Conservation (phyloP, 306 rosid genomes). For the Citrullus mucosospermus region DNA sequence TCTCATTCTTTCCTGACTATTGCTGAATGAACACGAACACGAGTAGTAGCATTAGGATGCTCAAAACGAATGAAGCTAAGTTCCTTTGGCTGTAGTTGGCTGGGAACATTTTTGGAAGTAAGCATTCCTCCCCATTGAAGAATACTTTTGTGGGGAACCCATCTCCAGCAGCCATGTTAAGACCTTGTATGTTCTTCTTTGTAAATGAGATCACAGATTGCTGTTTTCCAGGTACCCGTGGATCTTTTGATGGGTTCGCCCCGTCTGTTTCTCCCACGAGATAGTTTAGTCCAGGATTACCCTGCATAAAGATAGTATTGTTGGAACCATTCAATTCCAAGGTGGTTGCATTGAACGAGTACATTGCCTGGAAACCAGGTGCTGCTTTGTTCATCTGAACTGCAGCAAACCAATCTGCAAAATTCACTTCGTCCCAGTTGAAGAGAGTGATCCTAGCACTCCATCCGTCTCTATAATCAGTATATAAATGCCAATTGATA, state of each 20-base stretch:
- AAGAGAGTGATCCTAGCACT: slow-evolving; percentile 82
- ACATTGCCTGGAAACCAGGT: slow-evolving; percentile 78
- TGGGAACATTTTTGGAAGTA: slow-evolving; percentile 57
- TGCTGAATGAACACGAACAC: slow-evolving; percentile 27
- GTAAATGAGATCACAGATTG: slow-evolving; percentile 89
- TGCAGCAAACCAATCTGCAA: slow-evolving; percentile 91
- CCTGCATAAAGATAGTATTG: slow-evolving; percentile 75
- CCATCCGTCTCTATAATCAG: slow-evolving; percentile 82
- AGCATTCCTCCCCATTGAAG: slow-evolving; percentile 94
- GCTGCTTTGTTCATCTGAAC: slow-evolving; percentile 68
- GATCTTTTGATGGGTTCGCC: slow-evolving; percentile 50
- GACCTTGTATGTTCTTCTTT: slow-evolving; percentile 60
- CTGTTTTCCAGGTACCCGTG: slow-evolving; percentile 90
- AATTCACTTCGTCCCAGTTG: slow-evolving; percentile 74
- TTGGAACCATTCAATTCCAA: slow-evolving; percentile 36
- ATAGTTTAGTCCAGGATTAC: slow-evolving; percentile 54
- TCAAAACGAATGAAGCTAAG: slow-evolving; percentile 15
- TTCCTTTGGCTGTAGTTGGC: slow-evolving; percentile 24
- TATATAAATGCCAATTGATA: slow-evolving; percentile 71
- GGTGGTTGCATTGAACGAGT: slow-evolving; percentile 65
- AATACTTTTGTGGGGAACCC: slow-evolving; percentile 83
- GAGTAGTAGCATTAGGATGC: slow-evolving; percentile 21
- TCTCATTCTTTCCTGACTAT: slow-evolving; percentile 10
- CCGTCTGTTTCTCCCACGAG: slow-evolving; percentile 82
- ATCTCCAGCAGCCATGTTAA: slow-evolving; percentile 49